Percentiles rank a stretch among this genome's conserved stretches.
Evolutionary conservation across 345 rosid genomes (phyloP).

Genomic region (Bruguiera gymnorhiza): DNA sequence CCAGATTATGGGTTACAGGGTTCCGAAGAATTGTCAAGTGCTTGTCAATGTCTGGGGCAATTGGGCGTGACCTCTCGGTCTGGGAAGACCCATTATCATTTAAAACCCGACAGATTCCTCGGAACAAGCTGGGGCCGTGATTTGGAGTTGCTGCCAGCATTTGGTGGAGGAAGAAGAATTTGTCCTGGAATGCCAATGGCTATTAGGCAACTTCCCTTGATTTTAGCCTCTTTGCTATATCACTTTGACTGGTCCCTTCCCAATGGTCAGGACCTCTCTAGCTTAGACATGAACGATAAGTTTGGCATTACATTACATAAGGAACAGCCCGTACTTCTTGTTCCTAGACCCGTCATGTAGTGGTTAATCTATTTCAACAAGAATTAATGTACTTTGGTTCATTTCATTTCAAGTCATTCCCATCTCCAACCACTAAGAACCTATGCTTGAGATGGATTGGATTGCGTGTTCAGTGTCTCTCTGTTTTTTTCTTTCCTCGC

Average conservation of each 20-base stretch:
- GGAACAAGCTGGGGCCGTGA: neutral
- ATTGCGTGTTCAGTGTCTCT: no score
- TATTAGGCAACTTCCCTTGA: neutral
- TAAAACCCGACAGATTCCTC: slow-evolving; percentile 20
- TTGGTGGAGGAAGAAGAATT: slow-evolving; percentile 21
- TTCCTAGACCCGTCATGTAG: neutral
- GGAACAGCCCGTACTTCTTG: neutral
- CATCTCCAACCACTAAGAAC: no score
- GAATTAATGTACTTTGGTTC: no score
- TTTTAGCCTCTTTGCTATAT: slow-evolving; percentile 11
- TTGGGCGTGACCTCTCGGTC: slow-evolving; percentile 3
- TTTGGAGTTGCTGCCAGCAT: slow-evolving; percentile 10
- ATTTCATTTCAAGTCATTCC: no score
- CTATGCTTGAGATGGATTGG: no score
- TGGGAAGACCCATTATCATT: slow-evolving; percentile 21
- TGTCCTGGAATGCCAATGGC: slow-evolving; percentile 20
- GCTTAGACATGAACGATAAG: slow-evolving; percentile 6
- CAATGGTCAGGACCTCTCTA: slow-evolving; percentile 1
- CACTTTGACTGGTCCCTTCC: slow-evolving; percentile 20
- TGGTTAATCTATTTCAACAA: no score
- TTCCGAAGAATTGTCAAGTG: slow-evolving; percentile 18
- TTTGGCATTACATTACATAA: slow-evolving; percentile 10
- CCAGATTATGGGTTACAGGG: slow-evolving; percentile 16
- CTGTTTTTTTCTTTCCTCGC: no score
- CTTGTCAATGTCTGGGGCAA: slow-evolving; percentile 22